Evolutionary conservation across 768 basidiomycete genomes (phyloP), one percentile per base, ranked within the genome.

Genomic region (Panaeolus papilionaceus): DNA sequence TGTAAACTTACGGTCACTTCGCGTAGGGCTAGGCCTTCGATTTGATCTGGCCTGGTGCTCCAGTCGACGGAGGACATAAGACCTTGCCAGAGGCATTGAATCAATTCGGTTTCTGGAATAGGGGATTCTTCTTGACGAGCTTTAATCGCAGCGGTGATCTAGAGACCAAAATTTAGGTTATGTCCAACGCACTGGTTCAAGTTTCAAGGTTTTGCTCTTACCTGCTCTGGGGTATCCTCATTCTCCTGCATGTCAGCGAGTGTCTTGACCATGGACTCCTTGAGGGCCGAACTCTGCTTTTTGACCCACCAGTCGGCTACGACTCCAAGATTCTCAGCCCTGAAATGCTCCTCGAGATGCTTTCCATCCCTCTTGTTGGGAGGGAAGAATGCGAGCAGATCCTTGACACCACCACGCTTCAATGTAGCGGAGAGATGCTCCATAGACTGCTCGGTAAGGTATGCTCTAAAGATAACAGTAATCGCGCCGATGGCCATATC

Each of bases 241-340:
- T 84, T 86, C 72, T 90, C 90, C 65, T 89, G 87, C 76, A 92
- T 83, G 67, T 90, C 90, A 66, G 86, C 88, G 65, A 94, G 83
- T 26, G 89, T 88, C 71, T 83, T 85, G 73, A 91, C 79, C 69
- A 96, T 86, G 51, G 85, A 83, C 67, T 96, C 93, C 78, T 92
- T 95, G 71, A 93, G 88, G 67, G 90, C 88, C 65, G 89, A 90
- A 68, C 90, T 89, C 76, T 95, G 94, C 77, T 90, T 91, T 85
- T 96, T 98, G 58, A 89, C 88, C 86, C 93, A 98, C 94, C 95
- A 98, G 16, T 99, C 97, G 2, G 93, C 91, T 49, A 98, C 88
- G 71, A 90, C 88, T 20, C 89, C 80, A 20, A 98, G 82, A 20
- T 88, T 89, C 67, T 89, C 91, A 66, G 88, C 86, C 80, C 87